Conservation (phyloP, 2,329 filamentous ascomycete genomes). For the Claviceps lovelessii region DNA sequence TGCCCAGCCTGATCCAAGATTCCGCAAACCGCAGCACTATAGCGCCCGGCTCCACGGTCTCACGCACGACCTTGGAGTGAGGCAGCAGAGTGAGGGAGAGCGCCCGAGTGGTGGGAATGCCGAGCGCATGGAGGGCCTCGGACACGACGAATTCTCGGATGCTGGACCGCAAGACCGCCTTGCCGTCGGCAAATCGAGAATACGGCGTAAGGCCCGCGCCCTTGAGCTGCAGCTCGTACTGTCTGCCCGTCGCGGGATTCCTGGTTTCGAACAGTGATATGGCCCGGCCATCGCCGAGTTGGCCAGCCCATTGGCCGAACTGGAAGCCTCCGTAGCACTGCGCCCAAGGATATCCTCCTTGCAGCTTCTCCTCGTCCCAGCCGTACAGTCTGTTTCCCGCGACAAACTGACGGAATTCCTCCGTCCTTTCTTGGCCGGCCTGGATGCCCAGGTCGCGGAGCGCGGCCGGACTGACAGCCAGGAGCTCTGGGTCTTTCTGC, state of each 20-base stretch:
- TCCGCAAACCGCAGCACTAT: slow-evolving; percentile 88
- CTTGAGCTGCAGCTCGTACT: slow-evolving; percentile 89
- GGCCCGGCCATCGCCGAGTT: slow-evolving; percentile 85
- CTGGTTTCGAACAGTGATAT: slow-evolving; percentile 88
- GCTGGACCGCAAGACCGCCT: slow-evolving; percentile 80
- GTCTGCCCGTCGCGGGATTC: slow-evolving; percentile 52
- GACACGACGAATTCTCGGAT: slow-evolving; percentile 91
- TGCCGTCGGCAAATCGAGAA: slow-evolving; percentile 89
- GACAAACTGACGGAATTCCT: slow-evolving; percentile 64
- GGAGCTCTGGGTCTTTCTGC: slow-evolving; percentile 58
- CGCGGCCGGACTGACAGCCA: slow-evolving; percentile 66
- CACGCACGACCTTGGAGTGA: slow-evolving; percentile 57
- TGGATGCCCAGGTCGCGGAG: slow-evolving; percentile 69
- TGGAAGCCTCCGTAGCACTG: slow-evolving; percentile 87
- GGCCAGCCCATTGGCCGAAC: slow-evolving; percentile 83
- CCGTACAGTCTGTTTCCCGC: slow-evolving; percentile 74
- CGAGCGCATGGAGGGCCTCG: slow-evolving; percentile 72
- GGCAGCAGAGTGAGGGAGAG: slow-evolving; percentile 68
- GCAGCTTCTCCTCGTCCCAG: slow-evolving; percentile 50
- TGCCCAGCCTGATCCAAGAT: slow-evolving; percentile 85
- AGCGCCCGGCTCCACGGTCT: slow-evolving; percentile 75
- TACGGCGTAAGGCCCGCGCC: slow-evolving; percentile 90
- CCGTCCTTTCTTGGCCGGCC: slow-evolving; percentile 49
- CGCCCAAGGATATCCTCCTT: slow-evolving; percentile 86
- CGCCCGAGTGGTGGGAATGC: slow-evolving; percentile 76